Percentiles rank a stretch among this genome's conserved stretches.
These are phyloP conservation scores for Rhizopogon vinicolor DNA, from an alignment of 768 basidiomycete genomes.

Conservation along the genomic window DNA sequence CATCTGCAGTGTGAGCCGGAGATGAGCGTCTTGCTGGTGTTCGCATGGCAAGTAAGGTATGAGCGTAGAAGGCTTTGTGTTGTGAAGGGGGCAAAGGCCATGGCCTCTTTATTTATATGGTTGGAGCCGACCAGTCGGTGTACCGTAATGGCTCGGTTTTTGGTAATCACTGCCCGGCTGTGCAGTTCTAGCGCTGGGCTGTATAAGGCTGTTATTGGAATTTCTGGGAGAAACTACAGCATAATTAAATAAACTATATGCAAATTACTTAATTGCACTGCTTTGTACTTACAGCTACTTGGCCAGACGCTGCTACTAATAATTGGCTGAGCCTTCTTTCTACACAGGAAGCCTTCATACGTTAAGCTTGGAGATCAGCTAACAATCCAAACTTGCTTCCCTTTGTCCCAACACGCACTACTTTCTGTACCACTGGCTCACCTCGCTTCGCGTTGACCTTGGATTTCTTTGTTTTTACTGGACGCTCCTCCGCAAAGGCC, in stretches of 20 bases:
- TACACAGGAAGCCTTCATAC: not conserved
- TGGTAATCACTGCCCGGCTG: too few species aligned
- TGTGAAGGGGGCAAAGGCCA: not conserved
- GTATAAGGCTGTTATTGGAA: too few species aligned
- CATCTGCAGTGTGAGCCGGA: conserved; percentile 27
- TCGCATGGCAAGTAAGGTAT: not conserved
- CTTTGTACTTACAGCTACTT: too few species aligned
- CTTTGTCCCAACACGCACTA: conserved; percentile 17
- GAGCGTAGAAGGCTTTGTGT: not conserved
- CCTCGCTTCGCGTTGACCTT: conserved; percentile 10
- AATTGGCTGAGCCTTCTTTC: too few species aligned
- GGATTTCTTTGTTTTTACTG: conserved; percentile 39
- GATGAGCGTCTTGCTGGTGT: conserved; percentile 11
- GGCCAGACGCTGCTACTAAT: too few species aligned
- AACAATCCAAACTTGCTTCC: conserved; percentile 39
- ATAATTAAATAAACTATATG: too few species aligned
- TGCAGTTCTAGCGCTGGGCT: too few species aligned
- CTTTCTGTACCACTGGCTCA: conserved; percentile 13
- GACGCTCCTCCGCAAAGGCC: conserved; percentile 43
- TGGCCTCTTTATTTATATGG: not conserved
- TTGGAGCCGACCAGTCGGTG: too few species aligned
- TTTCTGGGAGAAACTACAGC: too few species aligned
- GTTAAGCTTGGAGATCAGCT: conserved; percentile 32
- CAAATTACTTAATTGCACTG: too few species aligned
- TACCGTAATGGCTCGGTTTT: too few species aligned